Evolutionary conservation across 495 filamentous ascomycete genomes (phyloP).

Genomic region (Podospora pseudocomata): DNA sequence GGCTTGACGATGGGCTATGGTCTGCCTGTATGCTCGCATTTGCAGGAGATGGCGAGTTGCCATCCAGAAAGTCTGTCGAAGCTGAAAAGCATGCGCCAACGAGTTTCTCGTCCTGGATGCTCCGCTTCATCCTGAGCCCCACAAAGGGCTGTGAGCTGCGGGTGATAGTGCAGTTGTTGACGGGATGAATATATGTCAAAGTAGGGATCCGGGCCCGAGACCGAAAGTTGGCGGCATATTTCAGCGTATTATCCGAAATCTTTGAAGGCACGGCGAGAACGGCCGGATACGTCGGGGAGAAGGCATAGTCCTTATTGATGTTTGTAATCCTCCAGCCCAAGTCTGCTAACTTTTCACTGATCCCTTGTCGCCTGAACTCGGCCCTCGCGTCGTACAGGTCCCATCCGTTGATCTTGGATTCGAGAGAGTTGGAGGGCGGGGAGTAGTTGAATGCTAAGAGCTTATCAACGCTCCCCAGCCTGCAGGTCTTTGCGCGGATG

Average conservation of each 20-base stretch:
- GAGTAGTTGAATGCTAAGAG: constrained; percentile 87
- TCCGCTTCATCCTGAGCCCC: constrained; percentile 82
- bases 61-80: constrained; percentile 47
- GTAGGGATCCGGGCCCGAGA: constrained; percentile 84
- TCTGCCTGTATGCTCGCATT: constrained; percentile 29
- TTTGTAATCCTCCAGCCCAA: constrained; percentile 86
- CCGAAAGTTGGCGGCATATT: constrained; percentile 86
- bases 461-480: constrained; percentile 77
- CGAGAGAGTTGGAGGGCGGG: constrained; percentile 57
- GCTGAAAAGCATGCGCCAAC: constrained; percentile 92
- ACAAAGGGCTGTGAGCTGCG: constrained; percentile 90
- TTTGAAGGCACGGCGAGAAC: constrained; percentile 76
- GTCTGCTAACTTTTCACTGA: constrained; percentile 67
- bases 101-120: constrained; percentile 92
- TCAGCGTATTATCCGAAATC: constrained; percentile 94
- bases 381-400: constrained; percentile 77
- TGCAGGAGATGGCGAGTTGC: constrained; percentile 6
- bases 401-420: constrained; percentile 80
- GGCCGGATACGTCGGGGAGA: constrained; percentile 92
- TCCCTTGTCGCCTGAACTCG: constrained; percentile 78
- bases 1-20: constrained; percentile 58
- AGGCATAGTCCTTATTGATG: constrained; percentile 84
- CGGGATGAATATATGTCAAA: constrained; percentile 86
- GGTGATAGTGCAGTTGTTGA: constrained; percentile 97
- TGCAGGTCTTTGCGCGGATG: constrained; percentile 78